Conservation (phyloP, 331 rosid genomes). For the Acacia concinna region DNA sequence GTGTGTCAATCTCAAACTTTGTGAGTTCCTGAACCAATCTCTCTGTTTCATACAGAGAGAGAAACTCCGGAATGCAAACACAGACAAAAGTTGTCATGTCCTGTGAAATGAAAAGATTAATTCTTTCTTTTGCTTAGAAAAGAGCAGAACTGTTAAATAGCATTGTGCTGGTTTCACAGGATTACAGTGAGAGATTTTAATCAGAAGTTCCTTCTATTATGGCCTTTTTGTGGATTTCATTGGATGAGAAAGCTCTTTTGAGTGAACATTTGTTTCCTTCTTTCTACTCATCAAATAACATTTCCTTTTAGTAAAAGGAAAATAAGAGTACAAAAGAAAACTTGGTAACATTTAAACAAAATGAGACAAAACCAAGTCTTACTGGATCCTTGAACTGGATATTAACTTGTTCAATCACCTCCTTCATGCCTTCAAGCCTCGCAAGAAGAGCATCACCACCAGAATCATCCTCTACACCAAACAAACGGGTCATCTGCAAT, state of each 20-base stretch:
- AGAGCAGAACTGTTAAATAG: too few species aligned
- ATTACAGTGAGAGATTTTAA: neutral
- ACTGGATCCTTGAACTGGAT: slow-evolving; percentile 93
- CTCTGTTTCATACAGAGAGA: slow-evolving; percentile 96
- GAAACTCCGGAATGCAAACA: slow-evolving; percentile 98
- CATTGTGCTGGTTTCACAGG: too few species aligned
- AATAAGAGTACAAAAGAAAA: neutral
- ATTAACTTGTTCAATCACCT: slow-evolving; percentile 93
- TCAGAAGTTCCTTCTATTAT: neutral
- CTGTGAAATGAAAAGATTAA: too few species aligned
- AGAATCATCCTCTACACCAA: slow-evolving; percentile 91
- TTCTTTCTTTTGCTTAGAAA: too few species aligned
- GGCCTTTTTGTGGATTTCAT: neutral
- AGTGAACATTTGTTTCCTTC: neutral
- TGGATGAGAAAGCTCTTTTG: neutral
- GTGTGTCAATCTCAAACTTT: slow-evolving; percentile 94
- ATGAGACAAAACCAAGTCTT: slow-evolving; percentile 33
- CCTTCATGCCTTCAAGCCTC: slow-evolving; percentile 95
- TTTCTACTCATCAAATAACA: neutral
- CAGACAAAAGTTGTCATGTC: slow-evolving; percentile 95
- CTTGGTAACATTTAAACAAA: slow-evolving; percentile 11
- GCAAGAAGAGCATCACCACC: slow-evolving; percentile 91
- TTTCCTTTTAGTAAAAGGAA: neutral
- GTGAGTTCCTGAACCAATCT: slow-evolving; percentile 95
- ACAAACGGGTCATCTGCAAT: slow-evolving; percentile 81